phyloP scores from a whole-genome alignment of 1,284 basidiomycete species.

The Microbotryum violaceum region DNA sequence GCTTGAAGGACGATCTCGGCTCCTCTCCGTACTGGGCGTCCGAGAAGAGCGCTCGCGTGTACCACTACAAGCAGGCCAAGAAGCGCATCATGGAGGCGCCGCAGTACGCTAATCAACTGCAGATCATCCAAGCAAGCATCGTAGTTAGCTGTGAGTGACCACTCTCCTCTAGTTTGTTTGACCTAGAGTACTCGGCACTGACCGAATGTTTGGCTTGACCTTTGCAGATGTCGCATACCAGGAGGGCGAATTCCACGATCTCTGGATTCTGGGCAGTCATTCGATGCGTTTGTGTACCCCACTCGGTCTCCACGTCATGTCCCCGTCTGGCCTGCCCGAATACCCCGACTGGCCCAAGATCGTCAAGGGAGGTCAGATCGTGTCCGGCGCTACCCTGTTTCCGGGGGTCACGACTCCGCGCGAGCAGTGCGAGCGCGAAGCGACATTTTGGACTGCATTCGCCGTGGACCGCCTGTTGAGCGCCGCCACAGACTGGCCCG shows the following conservation, averaged over 20 bases:
- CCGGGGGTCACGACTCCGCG: slow-evolving; percentile 6
- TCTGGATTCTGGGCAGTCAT: slow-evolving; percentile 24
- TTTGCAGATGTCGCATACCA: slow-evolving; percentile 16
- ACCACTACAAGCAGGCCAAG: slow-evolving; percentile 22
- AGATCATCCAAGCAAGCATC: slow-evolving; percentile 25
- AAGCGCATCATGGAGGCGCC: slow-evolving; percentile 5
- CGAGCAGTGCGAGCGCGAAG: slow-evolving; percentile 23
- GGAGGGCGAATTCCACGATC: slow-evolving; percentile 13
- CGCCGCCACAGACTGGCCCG: slow-evolving; percentile 17
- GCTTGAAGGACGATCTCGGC: slow-evolving; percentile 1
- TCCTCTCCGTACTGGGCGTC: slow-evolving; percentile 22
- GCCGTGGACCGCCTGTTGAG: slow-evolving; percentile 20
- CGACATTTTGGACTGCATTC: slow-evolving; percentile 30
- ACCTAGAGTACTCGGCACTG: too few species aligned
- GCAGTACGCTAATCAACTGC: background rate
- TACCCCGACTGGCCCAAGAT: background rate
- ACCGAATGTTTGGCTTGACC: too few species aligned
- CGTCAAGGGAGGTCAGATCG: background rate
- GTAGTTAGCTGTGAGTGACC: slow-evolving; percentile 7
- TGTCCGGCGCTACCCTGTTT: too few species aligned
- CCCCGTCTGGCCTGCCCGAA: slow-evolving; percentile 9
- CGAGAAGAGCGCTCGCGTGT: slow-evolving; percentile 12
- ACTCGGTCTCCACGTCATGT: slow-evolving; percentile 24
- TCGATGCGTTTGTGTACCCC: slow-evolving; percentile 24
- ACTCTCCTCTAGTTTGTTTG: too few species aligned